Percentiles rank a stretch among this genome's conserved stretches.
Conservation (phyloP, 148 eudicot species). For the Rheum nobile region DNA sequence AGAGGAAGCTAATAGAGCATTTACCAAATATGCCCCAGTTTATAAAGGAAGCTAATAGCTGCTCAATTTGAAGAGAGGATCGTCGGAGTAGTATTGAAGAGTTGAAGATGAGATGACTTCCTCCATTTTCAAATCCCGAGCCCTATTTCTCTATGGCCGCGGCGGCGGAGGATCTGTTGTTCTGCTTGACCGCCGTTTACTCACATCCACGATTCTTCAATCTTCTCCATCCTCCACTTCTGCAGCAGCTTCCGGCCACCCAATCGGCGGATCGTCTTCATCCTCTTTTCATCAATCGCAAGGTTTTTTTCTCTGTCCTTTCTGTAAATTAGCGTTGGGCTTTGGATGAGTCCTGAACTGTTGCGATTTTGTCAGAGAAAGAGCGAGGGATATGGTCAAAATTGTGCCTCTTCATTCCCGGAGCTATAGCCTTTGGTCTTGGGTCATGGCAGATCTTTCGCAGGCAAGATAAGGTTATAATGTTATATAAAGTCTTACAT, state of each 20-base stretch:
- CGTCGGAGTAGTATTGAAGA: not conserved
- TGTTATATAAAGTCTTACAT: not conserved
- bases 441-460: slow-evolving; percentile 93
- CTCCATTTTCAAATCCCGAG: slow-evolving; percentile 20
- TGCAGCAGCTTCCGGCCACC: slow-evolving; percentile 27
- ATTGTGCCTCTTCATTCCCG: slow-evolving; percentile 82
- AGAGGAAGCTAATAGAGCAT: no score
- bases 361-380: slow-evolving; percentile 24
- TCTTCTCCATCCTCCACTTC: slow-evolving; percentile 17
- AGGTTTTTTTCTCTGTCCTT: slow-evolving; percentile 23
- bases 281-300: slow-evolving; percentile 21
- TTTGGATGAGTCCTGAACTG: not conserved
- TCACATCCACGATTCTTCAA: slow-evolving; percentile 7
- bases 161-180: not conserved
- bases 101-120: slow-evolving; percentile 24
- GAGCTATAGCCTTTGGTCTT: slow-evolving; percentile 84
- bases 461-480: slow-evolving; percentile 76
- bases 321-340: not conserved
- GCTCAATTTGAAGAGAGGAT: not conserved
- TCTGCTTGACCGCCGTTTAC: not conserved
- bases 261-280: slow-evolving; percentile 17
- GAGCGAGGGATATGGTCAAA: slow-evolving; percentile 54
- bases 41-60: no score
- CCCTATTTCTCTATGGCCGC: not conserved
- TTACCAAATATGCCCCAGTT: no score